These are phyloP conservation scores for Tinospora cordifolia DNA, from an alignment of 164 flowering plant species.

Conservation along the genomic window DNA sequence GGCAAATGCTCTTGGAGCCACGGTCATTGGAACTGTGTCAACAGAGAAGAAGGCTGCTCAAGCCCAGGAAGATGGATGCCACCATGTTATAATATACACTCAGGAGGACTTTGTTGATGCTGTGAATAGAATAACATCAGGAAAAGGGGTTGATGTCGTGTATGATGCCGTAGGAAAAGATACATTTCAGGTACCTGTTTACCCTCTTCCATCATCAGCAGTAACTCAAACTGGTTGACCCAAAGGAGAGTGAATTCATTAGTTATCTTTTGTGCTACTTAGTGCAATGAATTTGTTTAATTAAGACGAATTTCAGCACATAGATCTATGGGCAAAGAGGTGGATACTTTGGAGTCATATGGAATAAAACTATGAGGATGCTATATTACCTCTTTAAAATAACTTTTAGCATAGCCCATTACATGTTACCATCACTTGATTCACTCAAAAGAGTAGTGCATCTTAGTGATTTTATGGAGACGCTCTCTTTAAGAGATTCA, in stretches of 20 bases:
- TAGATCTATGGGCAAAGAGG: no score
- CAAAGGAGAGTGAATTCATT: no score
- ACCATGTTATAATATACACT: conserved; percentile 61
- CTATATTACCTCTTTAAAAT: no score
- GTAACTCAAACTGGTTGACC: not conserved
- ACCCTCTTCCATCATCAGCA: not conserved
- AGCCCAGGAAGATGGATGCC: conserved; percentile 79
- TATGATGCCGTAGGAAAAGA: conserved; percentile 35
- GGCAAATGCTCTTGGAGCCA: conserved; percentile 88
- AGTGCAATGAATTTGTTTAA: not conserved
- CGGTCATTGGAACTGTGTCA: conserved; percentile 90
- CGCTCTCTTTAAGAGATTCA: no score
- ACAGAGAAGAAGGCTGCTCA: conserved; percentile 77
- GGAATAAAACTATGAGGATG: no score
- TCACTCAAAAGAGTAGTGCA: no score
- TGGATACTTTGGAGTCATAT: no score
- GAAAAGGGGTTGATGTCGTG: conserved; percentile 29
- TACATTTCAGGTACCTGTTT: conserved; percentile 24
- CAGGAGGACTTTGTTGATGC: conserved; percentile 65
- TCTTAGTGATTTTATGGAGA: no score
- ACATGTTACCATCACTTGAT: no score
- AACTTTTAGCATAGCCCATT: no score
- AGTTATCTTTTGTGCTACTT: no score
- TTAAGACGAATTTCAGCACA: not conserved
- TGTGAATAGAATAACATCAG: conserved; percentile 22